Evolutionary conservation across 2,329 filamentous ascomycete genomes (phyloP), one percentile per base, ranked within the genome.

Genomic region (Trichoderma lentiforme): DNA sequence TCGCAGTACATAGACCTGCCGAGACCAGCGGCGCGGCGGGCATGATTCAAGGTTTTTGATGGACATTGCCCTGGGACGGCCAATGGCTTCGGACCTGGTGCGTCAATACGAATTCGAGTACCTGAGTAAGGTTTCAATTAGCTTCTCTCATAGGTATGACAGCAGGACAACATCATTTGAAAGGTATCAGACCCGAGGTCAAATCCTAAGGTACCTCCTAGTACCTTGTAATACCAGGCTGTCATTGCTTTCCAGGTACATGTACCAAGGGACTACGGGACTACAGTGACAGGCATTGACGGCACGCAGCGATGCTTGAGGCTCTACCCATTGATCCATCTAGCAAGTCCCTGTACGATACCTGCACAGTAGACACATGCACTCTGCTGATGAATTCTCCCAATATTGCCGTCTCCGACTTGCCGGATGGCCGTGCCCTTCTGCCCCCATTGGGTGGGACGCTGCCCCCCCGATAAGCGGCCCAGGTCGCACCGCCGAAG

Each of bases 391-490:
- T 58, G 34, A 58, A 68, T 18, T 32, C 56, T 60, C 56, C 56
- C 56, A 60, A 32, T 32, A 18, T 60, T 60, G 39, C 66, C 24
- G 66, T 51, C 66, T 69, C 66, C 56, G 56, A 69, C 66, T 47
- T 61, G 28, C 66, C 56, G 56, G 65, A 61, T 47, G 65, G 26
- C 53, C 34, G 34, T 34, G 32, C 65, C 65, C 51, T 57, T 68
- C 32, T 57, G 47, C 26, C 51, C 65, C 65, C 53, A 39, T 47
- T 60, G 34, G 57, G 66, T 69, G 65, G 53, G 34, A 60, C 53
- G 18, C 24, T 43, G 21, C 21, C 21, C 62, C 39, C 65, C 36
- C 53, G 65, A 60, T 47, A 60, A 68, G 65, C 53, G 32, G 53
- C 36, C 65, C 51, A 64, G 36, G 53, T 47, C 7, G 28, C 14